These are phyloP conservation scores for Chaetomium cochliodes DNA, from an alignment of 495 filamentous ascomycete genomes.

Conservation along the genomic window DNA sequence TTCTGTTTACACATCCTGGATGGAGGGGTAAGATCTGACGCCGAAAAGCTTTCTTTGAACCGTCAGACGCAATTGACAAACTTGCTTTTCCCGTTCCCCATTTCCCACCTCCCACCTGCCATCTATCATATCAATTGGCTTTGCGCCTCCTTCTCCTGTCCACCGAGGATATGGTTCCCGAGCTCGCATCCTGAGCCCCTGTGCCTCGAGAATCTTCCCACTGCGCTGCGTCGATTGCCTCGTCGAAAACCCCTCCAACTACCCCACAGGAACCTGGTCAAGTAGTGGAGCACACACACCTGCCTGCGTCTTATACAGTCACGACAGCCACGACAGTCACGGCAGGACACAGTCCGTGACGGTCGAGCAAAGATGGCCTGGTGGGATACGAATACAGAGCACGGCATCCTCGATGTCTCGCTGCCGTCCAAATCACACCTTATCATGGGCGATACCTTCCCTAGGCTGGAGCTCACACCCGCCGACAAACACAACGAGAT, in stretches of 20 bases:
- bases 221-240: background rate
- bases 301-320: background rate
- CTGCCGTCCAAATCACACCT: slow-evolving; percentile 20
- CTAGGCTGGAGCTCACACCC: slow-evolving; percentile 22
- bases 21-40: background rate
- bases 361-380: slow-evolving; percentile 29
- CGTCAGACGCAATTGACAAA: background rate
- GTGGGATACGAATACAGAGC: slow-evolving; percentile 35
- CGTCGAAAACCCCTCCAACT: slow-evolving; percentile 8
- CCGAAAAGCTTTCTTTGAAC: too few relatives aligned
- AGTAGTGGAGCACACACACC: slow-evolving; percentile 11
- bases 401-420: slow-evolving; percentile 20
- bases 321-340: too few relatives aligned
- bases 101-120: background rate
- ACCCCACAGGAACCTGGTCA: slow-evolving; percentile 12
- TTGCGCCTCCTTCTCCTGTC: background rate
- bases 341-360: too few relatives aligned
- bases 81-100: background rate
- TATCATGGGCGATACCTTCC: slow-evolving; percentile 31
- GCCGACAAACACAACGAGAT: slow-evolving; percentile 26
- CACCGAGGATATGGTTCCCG: slow-evolving; percentile 3
- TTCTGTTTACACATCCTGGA: slow-evolving; percentile 10
- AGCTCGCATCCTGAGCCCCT: background rate
- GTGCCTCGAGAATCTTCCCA: slow-evolving; percentile 12
- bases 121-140: background rate